phyloP scores from a whole-genome alignment of 2,329 filamentous ascomycete species.

The Sporothrix curviconia region DNA sequence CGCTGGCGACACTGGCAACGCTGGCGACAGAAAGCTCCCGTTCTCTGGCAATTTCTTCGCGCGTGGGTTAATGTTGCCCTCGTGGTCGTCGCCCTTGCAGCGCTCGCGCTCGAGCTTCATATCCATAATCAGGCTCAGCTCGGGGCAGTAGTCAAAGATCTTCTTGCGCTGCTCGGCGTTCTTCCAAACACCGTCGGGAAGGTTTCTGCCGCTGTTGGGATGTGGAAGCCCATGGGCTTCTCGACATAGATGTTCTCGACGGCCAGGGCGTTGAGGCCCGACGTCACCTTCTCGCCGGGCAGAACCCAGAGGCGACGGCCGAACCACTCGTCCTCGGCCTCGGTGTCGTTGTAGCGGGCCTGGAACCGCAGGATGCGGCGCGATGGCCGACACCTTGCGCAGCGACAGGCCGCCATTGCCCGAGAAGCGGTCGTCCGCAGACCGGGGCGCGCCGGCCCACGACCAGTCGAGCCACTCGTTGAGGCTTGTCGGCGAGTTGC shows the following conservation, averaged over 20 bases:
- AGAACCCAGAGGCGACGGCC: conserved; percentile 41
- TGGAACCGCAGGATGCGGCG: conserved; percentile 42
- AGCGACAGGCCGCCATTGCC: conserved; percentile 50
- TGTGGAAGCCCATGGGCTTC: conserved; percentile 49
- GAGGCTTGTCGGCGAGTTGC: conserved; percentile 44
- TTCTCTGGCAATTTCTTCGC: not conserved
- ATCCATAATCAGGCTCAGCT: conserved; percentile 48
- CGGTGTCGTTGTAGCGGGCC: conserved; percentile 41
- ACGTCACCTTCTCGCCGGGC: conserved; percentile 42
- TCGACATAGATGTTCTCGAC: conserved; percentile 45
- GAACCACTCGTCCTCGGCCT: conserved; percentile 52
- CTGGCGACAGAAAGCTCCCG: not conserved
- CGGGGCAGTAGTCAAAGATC: conserved; percentile 51
- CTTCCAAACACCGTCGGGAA: conserved; percentile 43
- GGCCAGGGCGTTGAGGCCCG: conserved; percentile 36
- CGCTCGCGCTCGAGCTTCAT: conserved; percentile 49
- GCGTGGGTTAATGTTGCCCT: conserved; percentile 22
- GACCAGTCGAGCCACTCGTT: conserved; percentile 49
- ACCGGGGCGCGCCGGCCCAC: conserved; percentile 49
- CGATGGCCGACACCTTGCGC: conserved; percentile 46
- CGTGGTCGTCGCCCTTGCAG: conserved; percentile 33
- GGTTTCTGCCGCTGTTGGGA: conserved; percentile 36
- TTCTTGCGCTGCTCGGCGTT: conserved; percentile 35
- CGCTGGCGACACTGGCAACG: conserved; percentile 6
- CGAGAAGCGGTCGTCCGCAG: conserved; percentile 37